Conservation (phyloP, 345 rosid genomes). For the Corymbia maculata region DNA sequence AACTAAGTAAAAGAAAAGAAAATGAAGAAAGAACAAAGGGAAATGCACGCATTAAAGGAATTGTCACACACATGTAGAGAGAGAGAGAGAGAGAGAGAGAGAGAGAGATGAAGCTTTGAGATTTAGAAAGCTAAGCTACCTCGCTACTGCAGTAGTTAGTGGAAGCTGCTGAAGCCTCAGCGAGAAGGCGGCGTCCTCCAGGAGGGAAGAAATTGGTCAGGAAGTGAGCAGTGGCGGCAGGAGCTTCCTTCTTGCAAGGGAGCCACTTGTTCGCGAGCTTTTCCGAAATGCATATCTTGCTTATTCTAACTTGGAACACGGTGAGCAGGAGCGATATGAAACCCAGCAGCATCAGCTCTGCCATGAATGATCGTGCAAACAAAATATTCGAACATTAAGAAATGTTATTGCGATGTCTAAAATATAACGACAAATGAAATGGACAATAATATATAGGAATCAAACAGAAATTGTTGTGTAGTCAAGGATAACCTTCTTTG, state of each 20-base stretch:
- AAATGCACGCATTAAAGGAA: neutral
- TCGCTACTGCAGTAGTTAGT: constrained; percentile 14
- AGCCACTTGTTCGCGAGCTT: constrained; percentile 32
- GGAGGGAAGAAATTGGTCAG: constrained; percentile 15
- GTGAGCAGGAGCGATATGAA: constrained; percentile 70
- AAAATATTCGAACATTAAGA: neutral
- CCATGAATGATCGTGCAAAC: neutral
- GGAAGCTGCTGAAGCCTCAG: constrained; percentile 9
- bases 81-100: neutral
- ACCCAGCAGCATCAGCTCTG: constrained; percentile 91
- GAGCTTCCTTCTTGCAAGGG: constrained; percentile 35
- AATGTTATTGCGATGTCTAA: neutral
- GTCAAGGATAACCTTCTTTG: constrained; percentile 55
- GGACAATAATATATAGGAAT: neutral
- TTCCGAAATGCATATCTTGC: constrained; percentile 41
- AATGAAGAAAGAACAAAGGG: neutral
- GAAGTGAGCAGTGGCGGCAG: constrained; percentile 19
- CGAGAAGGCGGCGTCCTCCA: constrained; percentile 42
- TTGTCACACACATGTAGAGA: neutral
- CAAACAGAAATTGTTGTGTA: neutral
- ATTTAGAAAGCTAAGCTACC: constrained; percentile 4
- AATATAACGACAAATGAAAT: neutral
- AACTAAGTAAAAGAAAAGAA: neutral
- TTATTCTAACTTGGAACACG: constrained; percentile 41
- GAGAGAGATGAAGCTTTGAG: neutral